Base-by-base conservation (phyloP, 2,329 filamentous ascomycete species). In the Paecilomyces sp. region DNA sequence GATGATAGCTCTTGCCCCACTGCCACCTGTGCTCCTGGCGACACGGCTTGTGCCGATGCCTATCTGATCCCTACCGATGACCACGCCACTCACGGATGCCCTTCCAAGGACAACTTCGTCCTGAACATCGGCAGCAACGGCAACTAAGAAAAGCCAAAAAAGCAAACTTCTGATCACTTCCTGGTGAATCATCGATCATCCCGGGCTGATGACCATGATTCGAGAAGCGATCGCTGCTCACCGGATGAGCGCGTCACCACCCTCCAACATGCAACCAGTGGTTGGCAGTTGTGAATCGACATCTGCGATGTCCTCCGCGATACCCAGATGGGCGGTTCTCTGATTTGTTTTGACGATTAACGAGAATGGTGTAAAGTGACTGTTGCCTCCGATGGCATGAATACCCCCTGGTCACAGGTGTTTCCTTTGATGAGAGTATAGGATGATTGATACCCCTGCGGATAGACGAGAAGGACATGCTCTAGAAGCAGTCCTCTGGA, bases 31-130 rank as follows among this genome's bases (percentile, higher is more conserved):
- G 54, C 59, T 31, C 68, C 74, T 24, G 74, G 75, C 47, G 74
- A 75, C 55, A 30, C 57, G 24, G 61, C 64, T 22, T 78, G 75
- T 64, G 65, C 70, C 18, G 70, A 71, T 57, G 75, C 74, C 54
- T 78, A 78, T 66, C 69, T 76, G 65, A 58, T 71, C 62, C 74
- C 74, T 15, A 66, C 68, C 30, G 75, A 77, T 65, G 68, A 77
- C 68, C 67, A 72, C 47, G 75, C 75, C 47, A 78, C 75, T 54
- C 73, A 77, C 62, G 72, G 73, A 58, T 78, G 75, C 67, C 68
- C 71, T 53, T 68, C 71, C 59, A 54, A 68, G 60, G 69, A 73
- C 56, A 65, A 67, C 57, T 70, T 78, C 58, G 62, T 63, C 24
- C 59, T 78, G 56, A 67, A 63, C 58, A 67, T 78, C 57, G 75